Evolutionary conservation across 176 grass and related monocot genomes (phyloP), one percentile per base, ranked within the genome.

Genomic region (Juncus effusus): DNA sequence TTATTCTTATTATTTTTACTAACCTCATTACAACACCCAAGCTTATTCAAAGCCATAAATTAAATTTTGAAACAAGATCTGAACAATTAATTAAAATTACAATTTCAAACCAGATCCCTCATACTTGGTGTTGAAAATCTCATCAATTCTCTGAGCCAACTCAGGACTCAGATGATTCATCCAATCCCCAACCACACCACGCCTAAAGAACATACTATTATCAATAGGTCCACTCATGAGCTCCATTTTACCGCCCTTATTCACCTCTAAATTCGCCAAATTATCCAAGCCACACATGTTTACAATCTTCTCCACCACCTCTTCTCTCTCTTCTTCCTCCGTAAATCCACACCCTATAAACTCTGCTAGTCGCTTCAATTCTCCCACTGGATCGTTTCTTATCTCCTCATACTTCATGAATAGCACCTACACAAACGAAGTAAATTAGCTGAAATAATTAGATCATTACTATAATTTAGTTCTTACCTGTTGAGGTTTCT

Each of bases 331-430:
- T 41, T 64, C 61, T 6, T 64, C 39, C 12, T 64, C 39, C 0
- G 8, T 2, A 14, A 64, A 64, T 8, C 38, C 12, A 13, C 12
- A 45, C 41, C 39, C 61, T 3, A 64, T 15, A 8, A 64, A 64
- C 5, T 44, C 11, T 16, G 61, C 61, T 40, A 64, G 38, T 41
- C 61, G 13, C 35, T 6, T 64, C 61, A 64, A 28, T 14, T 14
- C 61, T 7, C 41, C 38, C 4, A 64, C 41, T 2, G 61, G 39
- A 15, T 79, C 76, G 0, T 1, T 13, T 4, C 74, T 71, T 13
- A 86, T 16, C 39, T 90, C 73, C 62, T 90, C 87, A 69, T 86
- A 86, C 72, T 3, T 83, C 8, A 86, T 69, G 53, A 86, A 83
- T 12, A 89, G 47, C 36, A 74, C 81, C 8, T 56, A 47, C 9